Base-by-base conservation (phyloP, 1,139 yeast species). In the Magnusiomyces magnusii region DNA sequence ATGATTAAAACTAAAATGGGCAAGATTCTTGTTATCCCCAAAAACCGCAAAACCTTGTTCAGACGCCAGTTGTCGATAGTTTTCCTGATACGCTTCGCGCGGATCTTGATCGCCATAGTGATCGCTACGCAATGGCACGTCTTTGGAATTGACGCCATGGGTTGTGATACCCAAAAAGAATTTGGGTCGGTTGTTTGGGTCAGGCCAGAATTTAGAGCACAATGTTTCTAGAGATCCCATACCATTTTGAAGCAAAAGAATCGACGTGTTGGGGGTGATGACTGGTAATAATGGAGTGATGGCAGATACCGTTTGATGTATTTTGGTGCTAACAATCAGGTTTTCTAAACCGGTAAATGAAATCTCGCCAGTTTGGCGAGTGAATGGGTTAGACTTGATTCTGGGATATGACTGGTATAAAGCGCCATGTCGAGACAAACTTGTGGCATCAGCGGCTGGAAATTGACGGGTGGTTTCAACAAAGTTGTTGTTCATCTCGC, bases 211-310 rank as follows among this genome's bases (percentile, higher is more conserved):
- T 9, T 70, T 65, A 1, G 75, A 72, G 19, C 77, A 75, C 44
- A 90, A 69, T 52, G 77, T 76, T 19, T 85, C 86, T 2, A 81
- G 74, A 52, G 83, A 77, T 1, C 96, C 95, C 78, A 84, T 77
- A 2, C 95, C 95, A 67, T 88, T 87, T 65, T 91, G 95, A 3
- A 91, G 67, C n/a, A 92, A 72, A 51, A 91, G 65, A 2, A 91
- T 71, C 59, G 81, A 83, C 0, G 92, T 79, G 2, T 72, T 64
- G 3, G 73, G 64, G 24, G 70, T 64, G 52, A 84, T 75, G 51
- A 76, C 71, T 1, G 75, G 74, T 31, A 75, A 64, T 62, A 82
- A 78, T 34, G 78, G 78, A 47, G 68, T 64, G 24, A 87, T 63
- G 0, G 87, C 87, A 2, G 67, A 60, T 19, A 72, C 72, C 0